These are phyloP conservation scores for Trichophyton schoenleinii DNA, from an alignment of 2,329 filamentous ascomycete species.

Conservation along the genomic window DNA sequence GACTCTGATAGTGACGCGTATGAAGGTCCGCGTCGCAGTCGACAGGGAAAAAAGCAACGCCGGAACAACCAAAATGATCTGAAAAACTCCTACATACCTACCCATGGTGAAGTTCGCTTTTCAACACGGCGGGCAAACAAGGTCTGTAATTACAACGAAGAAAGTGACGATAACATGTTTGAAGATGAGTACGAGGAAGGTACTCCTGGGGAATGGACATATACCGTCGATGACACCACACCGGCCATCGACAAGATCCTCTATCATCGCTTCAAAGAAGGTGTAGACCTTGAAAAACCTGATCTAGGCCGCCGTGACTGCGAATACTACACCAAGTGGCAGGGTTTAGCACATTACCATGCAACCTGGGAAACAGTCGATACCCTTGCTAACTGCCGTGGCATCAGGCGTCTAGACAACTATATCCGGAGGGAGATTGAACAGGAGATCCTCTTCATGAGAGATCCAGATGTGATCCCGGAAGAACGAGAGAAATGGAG, in stretches of 20 bases:
- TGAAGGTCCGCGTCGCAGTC: slow-evolving; percentile 58
- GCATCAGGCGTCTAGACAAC: slow-evolving; percentile 82
- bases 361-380: slow-evolving; percentile 85
- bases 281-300: slow-evolving; percentile 33
- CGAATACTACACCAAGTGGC: slow-evolving; percentile 91
- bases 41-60: slow-evolving; percentile 57
- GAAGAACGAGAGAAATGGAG: slow-evolving; percentile 90
- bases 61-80: slow-evolving; percentile 53
- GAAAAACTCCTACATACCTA: slow-evolving; percentile 50
- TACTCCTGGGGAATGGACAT: slow-evolving; percentile 58
- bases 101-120: slow-evolving; percentile 74
- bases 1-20: slow-evolving; percentile 59
- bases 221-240: slow-evolving; percentile 56
- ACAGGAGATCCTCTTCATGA: slow-evolving; percentile 64
- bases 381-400: slow-evolving; percentile 61
- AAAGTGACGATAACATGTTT: slow-evolving; percentile 47
- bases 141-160: slow-evolving; percentile 56
- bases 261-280: slow-evolving; percentile 68
- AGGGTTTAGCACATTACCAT: slow-evolving; percentile 87
- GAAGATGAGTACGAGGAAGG: slow-evolving; percentile 46
- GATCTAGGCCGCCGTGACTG: slow-evolving; percentile 53
- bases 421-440: slow-evolving; percentile 78
- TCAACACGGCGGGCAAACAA: slow-evolving; percentile 75
- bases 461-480: slow-evolving; percentile 60
- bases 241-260: slow-evolving; percentile 86